Base-by-base conservation (phyloP, 2,329 filamentous ascomycete species). In the Bimuria novae-zelandiae region DNA sequence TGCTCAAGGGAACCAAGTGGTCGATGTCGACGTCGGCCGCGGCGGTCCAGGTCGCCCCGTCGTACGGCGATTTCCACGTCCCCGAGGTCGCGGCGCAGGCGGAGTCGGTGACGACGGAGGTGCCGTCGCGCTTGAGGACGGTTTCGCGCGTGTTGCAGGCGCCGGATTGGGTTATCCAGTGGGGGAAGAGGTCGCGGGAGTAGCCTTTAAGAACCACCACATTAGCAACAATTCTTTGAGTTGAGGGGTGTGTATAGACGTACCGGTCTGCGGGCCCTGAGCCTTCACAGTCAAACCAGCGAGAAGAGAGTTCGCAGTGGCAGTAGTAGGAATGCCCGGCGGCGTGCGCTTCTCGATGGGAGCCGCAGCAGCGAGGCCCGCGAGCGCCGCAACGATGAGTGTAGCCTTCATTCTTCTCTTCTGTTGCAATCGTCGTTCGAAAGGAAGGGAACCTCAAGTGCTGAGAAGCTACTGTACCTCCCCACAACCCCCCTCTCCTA, bases 1-100 rank as follows among this genome's bases (percentile, higher is more conserved):
- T 90, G 68, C 87, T 87, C 55, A 95, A 72, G 0, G 90, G 89
- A 2, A 95, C 89, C 75, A 94, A 80, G 70, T 94, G 90, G 71
- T 94, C 90, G 54, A 94, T 93, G 62, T 93, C 89, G 1, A 94
- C 72, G 62, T 92, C 88, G 16, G 79, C 82, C 1, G 89, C 83
- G 0, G 78, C 76, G 0, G 84, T 87, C 87, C 88, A 91, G 1
- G 79, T 84, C 0, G 77, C 86, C 14, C 89, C 89, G 65, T 93
- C 90, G 69, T 89, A 94, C 0, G 88, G 87, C 30, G 83, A 87
- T 35, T 71, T 74, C 90, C 90, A 94, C 0, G 77, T 79, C 4
- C 90, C 90, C 3, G 82, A 84, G 0, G 80, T 86, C 0, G 88
- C 73, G 1, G 80, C 75, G 72, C 90, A 95, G 29, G 81, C 78